Evolutionary conservation across 1,284 basidiomycete species (phyloP).

Genomic region (Xerocomus subilludens): DNA sequence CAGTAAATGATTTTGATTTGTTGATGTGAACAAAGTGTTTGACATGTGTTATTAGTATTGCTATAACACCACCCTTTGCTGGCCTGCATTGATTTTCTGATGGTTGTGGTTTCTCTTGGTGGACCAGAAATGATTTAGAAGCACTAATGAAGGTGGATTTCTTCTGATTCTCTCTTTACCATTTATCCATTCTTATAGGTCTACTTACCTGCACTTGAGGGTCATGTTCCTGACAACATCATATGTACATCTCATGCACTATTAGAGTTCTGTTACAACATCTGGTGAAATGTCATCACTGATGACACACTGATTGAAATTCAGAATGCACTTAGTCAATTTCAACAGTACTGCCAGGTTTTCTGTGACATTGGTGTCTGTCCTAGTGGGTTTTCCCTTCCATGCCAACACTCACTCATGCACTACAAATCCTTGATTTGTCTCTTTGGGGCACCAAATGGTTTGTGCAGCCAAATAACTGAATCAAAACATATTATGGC

Average conservation of each 20-base stretch:
- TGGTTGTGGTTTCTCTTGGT: constrained; percentile 26
- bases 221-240: constrained; percentile 15
- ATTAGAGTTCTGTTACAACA: constrained; percentile 6
- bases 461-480: constrained; percentile 9
- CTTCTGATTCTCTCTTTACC: background rate
- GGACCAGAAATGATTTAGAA: constrained; percentile 33
- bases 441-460: constrained; percentile 18
- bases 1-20: background rate
- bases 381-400: background rate
- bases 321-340: background rate
- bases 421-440: constrained; percentile 17
- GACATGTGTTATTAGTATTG: constrained; percentile 5
- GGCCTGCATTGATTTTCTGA: constrained; percentile 22
- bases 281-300: background rate
- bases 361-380: background rate
- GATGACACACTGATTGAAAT: background rate
- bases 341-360: background rate
- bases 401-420: constrained; percentile 8
- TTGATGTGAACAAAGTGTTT: background rate
- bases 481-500: constrained; percentile 6
- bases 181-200: background rate
- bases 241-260: background rate
- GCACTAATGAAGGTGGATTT: constrained; percentile 30
- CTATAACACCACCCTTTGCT: constrained; percentile 15
- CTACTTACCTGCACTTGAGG: constrained; percentile 24